Evolutionary conservation across 192 early-diverging fungal species (phyloP).

Genomic region (Globomyces pollinis-pini): DNA sequence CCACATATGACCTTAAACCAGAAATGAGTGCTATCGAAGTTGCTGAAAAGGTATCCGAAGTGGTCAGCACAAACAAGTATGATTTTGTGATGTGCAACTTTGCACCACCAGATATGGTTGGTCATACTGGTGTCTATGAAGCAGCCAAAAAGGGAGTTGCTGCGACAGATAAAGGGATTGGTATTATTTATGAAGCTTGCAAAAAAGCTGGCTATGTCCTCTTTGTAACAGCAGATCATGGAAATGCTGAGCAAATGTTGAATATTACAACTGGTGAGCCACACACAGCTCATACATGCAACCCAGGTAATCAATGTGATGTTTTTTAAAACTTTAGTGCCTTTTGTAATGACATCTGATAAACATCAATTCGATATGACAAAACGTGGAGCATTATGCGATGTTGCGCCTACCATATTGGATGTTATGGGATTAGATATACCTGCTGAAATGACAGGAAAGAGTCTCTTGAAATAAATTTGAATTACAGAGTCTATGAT

Average conservation of each 20-base stretch:
- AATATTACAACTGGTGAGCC: conserved; percentile 73
- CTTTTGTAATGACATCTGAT: conserved; percentile 78
- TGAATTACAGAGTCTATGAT: no score
- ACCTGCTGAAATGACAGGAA: conserved; percentile 94
- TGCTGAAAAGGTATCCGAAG: conserved; percentile 81
- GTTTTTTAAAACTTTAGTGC: no score
- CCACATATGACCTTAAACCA: conserved; percentile 95
- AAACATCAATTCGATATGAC: conserved; percentile 42
- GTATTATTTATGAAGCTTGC: conserved; percentile 88
- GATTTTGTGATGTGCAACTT: conserved; percentile 99
- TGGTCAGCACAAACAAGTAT: conserved; percentile 68
- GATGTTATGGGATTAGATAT: conserved; percentile 83
- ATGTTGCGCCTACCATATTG: conserved; percentile 95
- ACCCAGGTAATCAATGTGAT: no score
- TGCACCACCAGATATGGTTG: conserved; percentile 85
- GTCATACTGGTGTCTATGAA: conserved; percentile 94
- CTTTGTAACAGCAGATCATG: conserved; percentile 97
- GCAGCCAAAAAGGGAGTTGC: conserved; percentile 85
- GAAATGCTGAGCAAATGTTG: conserved; percentile 99
- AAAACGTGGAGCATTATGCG: conserved; percentile 68
- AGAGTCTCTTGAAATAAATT: conserved; percentile 32
- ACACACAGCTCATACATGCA: conserved; percentile 94
- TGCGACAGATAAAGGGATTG: conserved; percentile 93
- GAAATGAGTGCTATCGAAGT: conserved; percentile 90
- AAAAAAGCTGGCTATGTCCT: conserved; percentile 78